Conservation (phyloP, 1,284 basidiomycete species). For the Blastosporella zonata region DNA sequence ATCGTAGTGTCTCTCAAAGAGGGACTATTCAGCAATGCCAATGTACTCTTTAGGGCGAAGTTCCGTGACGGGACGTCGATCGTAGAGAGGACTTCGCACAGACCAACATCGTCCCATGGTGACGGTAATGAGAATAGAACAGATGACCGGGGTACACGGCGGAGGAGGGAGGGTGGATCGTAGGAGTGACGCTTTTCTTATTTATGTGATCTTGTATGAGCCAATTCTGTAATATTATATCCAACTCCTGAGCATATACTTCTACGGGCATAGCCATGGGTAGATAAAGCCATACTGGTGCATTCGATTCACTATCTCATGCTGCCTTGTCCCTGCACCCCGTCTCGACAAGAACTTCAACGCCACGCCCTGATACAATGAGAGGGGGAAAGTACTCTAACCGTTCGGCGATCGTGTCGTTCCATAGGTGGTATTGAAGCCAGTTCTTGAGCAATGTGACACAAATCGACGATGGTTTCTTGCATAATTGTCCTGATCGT, state of each 20-base stretch:
- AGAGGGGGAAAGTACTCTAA: no score
- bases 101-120: slow-evolving; percentile 44
- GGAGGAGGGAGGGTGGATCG: slow-evolving; percentile 19
- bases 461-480: background rate
- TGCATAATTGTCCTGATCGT: background rate
- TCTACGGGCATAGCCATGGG: background rate
- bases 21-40: slow-evolving; percentile 96
- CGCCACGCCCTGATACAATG: no score
- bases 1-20: slow-evolving; percentile 98
- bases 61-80: slow-evolving; percentile 93
- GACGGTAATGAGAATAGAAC: slow-evolving; percentile 27
- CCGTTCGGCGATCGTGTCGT: no score
- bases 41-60: slow-evolving; percentile 90
- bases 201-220: slow-evolving; percentile 11
- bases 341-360: no score
- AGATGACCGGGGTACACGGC: slow-evolving; percentile 25
- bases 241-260: background rate
- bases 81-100: slow-evolving; percentile 75
- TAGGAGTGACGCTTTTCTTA: slow-evolving; percentile 5
- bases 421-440: no score
- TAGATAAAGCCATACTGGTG: background rate
- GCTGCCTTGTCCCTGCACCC: background rate
- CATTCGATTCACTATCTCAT: no score
- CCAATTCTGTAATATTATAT: slow-evolving; percentile 18
- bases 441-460: no score